These are phyloP conservation scores for Cytidiella melzeri DNA, from an alignment of 768 basidiomycete species.

Conservation along the genomic window DNA sequence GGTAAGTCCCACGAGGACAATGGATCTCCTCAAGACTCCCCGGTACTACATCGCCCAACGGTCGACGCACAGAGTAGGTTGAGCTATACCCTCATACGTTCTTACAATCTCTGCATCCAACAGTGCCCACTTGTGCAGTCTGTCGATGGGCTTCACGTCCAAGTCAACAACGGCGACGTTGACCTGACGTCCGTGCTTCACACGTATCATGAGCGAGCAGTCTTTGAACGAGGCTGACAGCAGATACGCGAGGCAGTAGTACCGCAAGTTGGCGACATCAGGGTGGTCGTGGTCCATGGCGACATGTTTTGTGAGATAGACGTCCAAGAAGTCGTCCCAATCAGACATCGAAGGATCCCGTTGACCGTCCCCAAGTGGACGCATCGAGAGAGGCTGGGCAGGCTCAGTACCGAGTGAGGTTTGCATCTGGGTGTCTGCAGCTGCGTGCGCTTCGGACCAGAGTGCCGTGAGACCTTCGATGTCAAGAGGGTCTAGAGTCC, in stretches of 20 bases:
- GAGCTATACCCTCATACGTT: constrained; percentile 27
- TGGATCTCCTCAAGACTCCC: no score
- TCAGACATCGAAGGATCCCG: constrained; percentile 56
- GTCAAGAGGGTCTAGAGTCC: constrained; percentile 74
- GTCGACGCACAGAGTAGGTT: constrained; percentile 7
- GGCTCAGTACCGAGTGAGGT: not conserved
- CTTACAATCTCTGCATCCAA: constrained; percentile 65
- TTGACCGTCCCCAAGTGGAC: constrained; percentile 16
- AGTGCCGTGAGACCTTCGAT: constrained; percentile 64
- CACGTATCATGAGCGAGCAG: constrained; percentile 67
- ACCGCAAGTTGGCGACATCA: constrained; percentile 38
- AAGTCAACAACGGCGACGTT: constrained; percentile 76
- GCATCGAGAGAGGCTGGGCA: constrained; percentile 1
- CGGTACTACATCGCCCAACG: no score
- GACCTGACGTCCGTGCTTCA: constrained; percentile 16
- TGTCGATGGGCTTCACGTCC: constrained; percentile 68
- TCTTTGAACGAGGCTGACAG: constrained; percentile 96
- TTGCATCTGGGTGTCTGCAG: constrained; percentile 2
- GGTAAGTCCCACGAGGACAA: no score
- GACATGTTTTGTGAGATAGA: constrained; percentile 40
- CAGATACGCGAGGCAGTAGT: constrained; percentile 68
- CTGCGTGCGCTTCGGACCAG: constrained; percentile 16
- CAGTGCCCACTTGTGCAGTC: constrained; percentile 64
- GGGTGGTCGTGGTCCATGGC: constrained; percentile 29
- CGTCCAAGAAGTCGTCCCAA: constrained; percentile 57